Evolutionary conservation across 441 rosid genomes (phyloP), one percentile per base, ranked within the genome.

Genomic region (Pelargonium fulgidum): DNA sequence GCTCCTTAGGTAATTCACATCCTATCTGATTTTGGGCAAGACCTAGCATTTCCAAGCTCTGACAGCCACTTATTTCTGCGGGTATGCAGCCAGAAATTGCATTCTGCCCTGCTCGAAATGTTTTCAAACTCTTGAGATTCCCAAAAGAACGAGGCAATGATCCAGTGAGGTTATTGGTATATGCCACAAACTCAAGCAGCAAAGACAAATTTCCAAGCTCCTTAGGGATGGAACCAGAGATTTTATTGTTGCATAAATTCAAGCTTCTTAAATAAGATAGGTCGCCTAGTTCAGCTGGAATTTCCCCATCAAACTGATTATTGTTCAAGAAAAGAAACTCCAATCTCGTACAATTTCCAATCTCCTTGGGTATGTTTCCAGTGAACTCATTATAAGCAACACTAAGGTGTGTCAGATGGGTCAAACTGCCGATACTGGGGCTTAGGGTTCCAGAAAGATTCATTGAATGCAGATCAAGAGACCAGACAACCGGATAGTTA

Each of bases 1-100:
- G 70, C 68, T 91, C 97, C 81, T 79, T 86, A 0, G 99, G 99
- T 73, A 94, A 73, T 72, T 83, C 81, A 41, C 96, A 97, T 61
- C 90, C 90, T n/a, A 94, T 78, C 56, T 73, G 47, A 76, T 94
- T 94, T 71, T 91, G 97, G 7, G 99, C 99, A 74, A 94, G 90
- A 76, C 99, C 99, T 50, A 94, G 89, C 72, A 88, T 73, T 79
- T 71, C 45, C 81, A 94, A 78, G 78, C 87, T 86, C 66, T 80
- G 83, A 54, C 99, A 94, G 52, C 84, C 82, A 74, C 93, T 80
- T 22, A 94, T 84, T 83, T 94, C 96, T 1, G 83, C 75, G 14
- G 99, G 99, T 70, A 94, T 72, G 61, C 70, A 81, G 48, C 99
- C 96, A 29, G 97, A 85, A 75, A 94, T 82, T 36, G 78, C 84